These are phyloP conservation scores for Fusarium sp. DNA, from an alignment of 2,329 filamentous ascomycete genomes.

Conservation along the genomic window DNA sequence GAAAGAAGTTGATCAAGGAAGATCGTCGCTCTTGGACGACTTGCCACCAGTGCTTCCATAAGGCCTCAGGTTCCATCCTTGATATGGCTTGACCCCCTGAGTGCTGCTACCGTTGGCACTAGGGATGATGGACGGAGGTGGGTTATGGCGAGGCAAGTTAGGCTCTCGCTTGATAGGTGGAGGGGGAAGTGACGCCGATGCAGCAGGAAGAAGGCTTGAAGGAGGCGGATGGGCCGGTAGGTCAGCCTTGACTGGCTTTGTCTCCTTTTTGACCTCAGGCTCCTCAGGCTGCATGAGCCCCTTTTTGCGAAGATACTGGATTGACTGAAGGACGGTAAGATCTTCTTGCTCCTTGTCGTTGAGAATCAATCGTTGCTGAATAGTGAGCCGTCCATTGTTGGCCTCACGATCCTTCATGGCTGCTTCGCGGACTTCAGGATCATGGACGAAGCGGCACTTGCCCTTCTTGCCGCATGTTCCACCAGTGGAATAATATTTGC, in stretches of 20 bases:
- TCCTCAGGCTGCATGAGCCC: constrained; percentile 56
- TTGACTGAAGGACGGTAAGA: constrained; percentile 71
- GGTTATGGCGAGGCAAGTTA: constrained; percentile 47
- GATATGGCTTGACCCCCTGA: constrained; percentile 48
- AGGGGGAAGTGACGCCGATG: constrained; percentile 51
- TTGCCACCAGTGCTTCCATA: constrained; percentile 49
- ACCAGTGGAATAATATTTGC: constrained; percentile 77
- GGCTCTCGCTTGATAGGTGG: constrained; percentile 48
- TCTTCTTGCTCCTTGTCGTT: constrained; percentile 77
- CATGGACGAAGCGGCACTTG: constrained; percentile 79
- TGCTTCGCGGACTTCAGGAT: constrained; percentile 69
- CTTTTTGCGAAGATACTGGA: constrained; percentile 71
- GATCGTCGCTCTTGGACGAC: constrained; percentile 46
- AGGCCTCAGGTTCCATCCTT: constrained; percentile 51
- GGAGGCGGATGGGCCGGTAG: constrained; percentile 29
- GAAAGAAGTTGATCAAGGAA: constrained; percentile 40
- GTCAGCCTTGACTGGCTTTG: constrained; percentile 26
- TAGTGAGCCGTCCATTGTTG: constrained; percentile 72
- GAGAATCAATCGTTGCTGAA: constrained; percentile 71
- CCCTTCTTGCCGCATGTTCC: constrained; percentile 77
- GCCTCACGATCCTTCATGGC: constrained; percentile 71
- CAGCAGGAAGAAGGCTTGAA: constrained; percentile 51
- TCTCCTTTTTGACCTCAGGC: constrained; percentile 25
- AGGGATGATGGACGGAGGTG: constrained; percentile 44
- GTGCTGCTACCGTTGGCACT: constrained; percentile 46